Base-by-base conservation (phyloP, 2,329 filamentous ascomycete genomes). In the Cladobotryum mycophilum region DNA sequence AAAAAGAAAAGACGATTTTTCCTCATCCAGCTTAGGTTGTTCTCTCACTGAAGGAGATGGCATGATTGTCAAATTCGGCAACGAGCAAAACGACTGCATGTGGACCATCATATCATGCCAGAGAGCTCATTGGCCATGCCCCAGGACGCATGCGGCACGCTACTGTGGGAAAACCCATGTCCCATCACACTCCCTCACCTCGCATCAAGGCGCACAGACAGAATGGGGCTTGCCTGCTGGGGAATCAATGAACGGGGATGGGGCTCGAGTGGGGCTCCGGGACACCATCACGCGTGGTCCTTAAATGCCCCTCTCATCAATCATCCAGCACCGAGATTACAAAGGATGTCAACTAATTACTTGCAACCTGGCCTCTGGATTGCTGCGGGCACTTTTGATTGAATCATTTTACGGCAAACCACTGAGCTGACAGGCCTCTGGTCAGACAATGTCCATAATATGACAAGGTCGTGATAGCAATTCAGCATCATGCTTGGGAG, bases 161-260 rank as follows among this genome's bases (percentile, higher is more conserved):
- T 52, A 52, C 50, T 52, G 50, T 49, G 45, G 34, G 46, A 41
- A 40, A 45, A 47, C 50, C 50, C 49, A 52, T 52, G 49, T 35
- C 49, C 30, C 37, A 45, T 52, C 49, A 52, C 49, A 52, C 35
- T 52, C 37, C 33, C 45, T 47, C 38, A 43, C 44, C 36, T 51
- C 22, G 38, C 43, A 42, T 13, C 38, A 38, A 47, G 33, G 40
- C 49, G 25, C 45, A 52, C 40, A 47, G 36, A 43, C 14, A 18
- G 41, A 17, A 38, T 38, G 36, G 17, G 36, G 14, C 36, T n/a
- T 30, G 36, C 17, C 14, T 34, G 34, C 13, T 22, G 20, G 49
- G 40, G 40, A 42, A 51, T 47, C 45, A 40, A 40, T 38, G 35
- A 38, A 42, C 22, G 40, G 40, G 18, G 36, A 22, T 18, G 15